Conservation (phyloP, 495 filamentous ascomycete species). For the Aspergillus kassunensis region DNA sequence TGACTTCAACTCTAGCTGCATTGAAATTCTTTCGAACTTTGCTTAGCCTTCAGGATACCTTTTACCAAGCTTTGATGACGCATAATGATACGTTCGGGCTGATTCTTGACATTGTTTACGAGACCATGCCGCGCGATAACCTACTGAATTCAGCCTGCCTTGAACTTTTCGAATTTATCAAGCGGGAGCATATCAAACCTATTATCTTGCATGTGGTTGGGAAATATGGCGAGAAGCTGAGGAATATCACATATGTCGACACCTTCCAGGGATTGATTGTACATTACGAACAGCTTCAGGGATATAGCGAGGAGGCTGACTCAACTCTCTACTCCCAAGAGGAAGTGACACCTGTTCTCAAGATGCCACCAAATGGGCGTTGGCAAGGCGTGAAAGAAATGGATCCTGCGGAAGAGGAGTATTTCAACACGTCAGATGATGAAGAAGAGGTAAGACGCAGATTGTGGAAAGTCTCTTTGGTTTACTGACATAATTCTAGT, state of each 20-base stretch:
- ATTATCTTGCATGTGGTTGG: slow-evolving; percentile 83
- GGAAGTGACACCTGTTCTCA: slow-evolving; percentile 42
- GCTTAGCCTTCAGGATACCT: slow-evolving; percentile 83
- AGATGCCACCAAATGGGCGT: slow-evolving; percentile 59
- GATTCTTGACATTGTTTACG: slow-evolving; percentile 80
- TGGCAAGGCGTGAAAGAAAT: slow-evolving; percentile 79
- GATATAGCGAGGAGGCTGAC: slow-evolving; percentile 59
- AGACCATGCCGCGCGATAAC: slow-evolving; percentile 95
- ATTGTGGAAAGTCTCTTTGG: not conserved
- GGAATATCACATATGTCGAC: slow-evolving; percentile 77
- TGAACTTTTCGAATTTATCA: slow-evolving; percentile 91
- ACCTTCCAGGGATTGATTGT: slow-evolving; percentile 74
- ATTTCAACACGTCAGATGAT: slow-evolving; percentile 88
- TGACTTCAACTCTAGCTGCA: slow-evolving; percentile 54
- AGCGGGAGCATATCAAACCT: slow-evolving; percentile 75
- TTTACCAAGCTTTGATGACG: slow-evolving; percentile 83
- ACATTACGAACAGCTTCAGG: slow-evolving; percentile 76
- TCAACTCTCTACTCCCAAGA: slow-evolving; percentile 49
- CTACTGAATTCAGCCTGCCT: slow-evolving; percentile 93
- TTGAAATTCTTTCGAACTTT: slow-evolving; percentile 93
- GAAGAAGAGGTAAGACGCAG: slow-evolving; percentile 64
- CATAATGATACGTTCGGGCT: slow-evolving; percentile 81
- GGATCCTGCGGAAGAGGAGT: slow-evolving; percentile 86
- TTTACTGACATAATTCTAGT: slow-evolving; percentile 25
- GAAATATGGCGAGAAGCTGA: slow-evolving; percentile 78